phyloP scores from a whole-genome alignment of 306 rosid genomes.

The Sophora flavescens region DNA sequence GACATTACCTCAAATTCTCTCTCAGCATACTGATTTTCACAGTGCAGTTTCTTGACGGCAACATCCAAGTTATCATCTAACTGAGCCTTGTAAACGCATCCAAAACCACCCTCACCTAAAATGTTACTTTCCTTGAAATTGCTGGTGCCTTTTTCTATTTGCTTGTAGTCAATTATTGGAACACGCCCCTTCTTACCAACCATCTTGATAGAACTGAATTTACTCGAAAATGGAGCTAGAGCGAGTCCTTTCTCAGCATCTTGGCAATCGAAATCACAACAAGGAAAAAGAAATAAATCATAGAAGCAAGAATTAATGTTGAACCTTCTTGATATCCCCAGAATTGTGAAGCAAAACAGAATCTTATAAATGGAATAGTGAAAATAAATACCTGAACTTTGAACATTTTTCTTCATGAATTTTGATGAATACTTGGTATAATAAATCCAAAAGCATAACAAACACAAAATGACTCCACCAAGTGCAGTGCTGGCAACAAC shows the following conservation, averaged over 20 bases:
- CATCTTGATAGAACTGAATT: constrained; percentile 67
- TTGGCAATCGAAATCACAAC: constrained; percentile 48
- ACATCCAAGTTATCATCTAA: constrained; percentile 72
- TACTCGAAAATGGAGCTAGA: constrained; percentile 66
- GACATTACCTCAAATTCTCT: constrained; percentile 77
- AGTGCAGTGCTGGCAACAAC: constrained; percentile 57
- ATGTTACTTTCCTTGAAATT: constrained; percentile 78
- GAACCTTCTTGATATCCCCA: constrained; percentile 3
- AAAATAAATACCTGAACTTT: constrained; percentile 46
- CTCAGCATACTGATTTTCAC: constrained; percentile 71
- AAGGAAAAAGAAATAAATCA: constrained; percentile 23
- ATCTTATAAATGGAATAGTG: constrained; percentile 32
- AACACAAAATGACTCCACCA: constrained; percentile 52
- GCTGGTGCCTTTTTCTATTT: constrained; percentile 73
- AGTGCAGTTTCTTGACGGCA: constrained; percentile 84
- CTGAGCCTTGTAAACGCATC: constrained; percentile 88
- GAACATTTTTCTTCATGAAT: constrained; percentile 53
- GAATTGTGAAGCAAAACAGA: constrained; percentile 10
- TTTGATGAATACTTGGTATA: constrained; percentile 51
- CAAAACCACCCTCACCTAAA: constrained; percentile 94
- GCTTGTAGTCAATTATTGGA: constrained; percentile 73
- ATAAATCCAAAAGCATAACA: constrained; percentile 68
- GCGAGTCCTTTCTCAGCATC: constrained; percentile 81
- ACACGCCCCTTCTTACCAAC: constrained; percentile 75
- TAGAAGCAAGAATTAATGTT: constrained; percentile 20